Evolutionary conservation across 164 flowering plant species (phyloP), one percentile per base, ranked within the genome.

Genomic region (Dillenia turbinata): DNA sequence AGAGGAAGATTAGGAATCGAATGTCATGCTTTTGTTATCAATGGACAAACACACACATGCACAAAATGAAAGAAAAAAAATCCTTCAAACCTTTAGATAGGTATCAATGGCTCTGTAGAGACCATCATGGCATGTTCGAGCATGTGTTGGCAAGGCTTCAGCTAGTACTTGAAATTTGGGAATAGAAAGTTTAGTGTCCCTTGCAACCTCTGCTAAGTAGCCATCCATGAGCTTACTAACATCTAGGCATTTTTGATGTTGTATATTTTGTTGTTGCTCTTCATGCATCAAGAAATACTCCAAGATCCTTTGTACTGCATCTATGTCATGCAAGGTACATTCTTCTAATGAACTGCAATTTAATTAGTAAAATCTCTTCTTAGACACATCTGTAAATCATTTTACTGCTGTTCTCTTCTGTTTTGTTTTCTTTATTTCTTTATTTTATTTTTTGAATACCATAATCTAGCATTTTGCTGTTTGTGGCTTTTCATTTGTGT

Each of bases 101-200:
- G 80, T 82, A 57, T 92, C 98, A 24, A 90, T 84, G 67, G 98
- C 96, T 76, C 96, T 77, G 55, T 92, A 92, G 14, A 89, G 84
- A 47, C 95, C 98, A 59, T 92, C 98, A 67, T 92, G 69, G 70
- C 91, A 86, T 53, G 73, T 65, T 59, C 95, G 69, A 45, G 90
- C 81, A 60, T 73, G 69, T 62, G 70, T 78, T 7, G 93, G 88
- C 71, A 90, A 68, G 12, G 81, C 63, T 66, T 88, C 92, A 9
- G 92, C 90, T 45, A 90, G 64, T 49, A 75, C 81, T 63, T 78
- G 91, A 55, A 92, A 92, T 60, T 83, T 85, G 40, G 83, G 64
- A 56, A 81, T 67, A 16, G 92, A 70, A 53, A 90, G 94, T 64
- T 79, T 72, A 47, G 84, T 80, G 51, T 88, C 97, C 49, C 75